phyloP scores from a whole-genome alignment of 805 yeast genomes.

The Nakazawaea anatomiae region DNA sequence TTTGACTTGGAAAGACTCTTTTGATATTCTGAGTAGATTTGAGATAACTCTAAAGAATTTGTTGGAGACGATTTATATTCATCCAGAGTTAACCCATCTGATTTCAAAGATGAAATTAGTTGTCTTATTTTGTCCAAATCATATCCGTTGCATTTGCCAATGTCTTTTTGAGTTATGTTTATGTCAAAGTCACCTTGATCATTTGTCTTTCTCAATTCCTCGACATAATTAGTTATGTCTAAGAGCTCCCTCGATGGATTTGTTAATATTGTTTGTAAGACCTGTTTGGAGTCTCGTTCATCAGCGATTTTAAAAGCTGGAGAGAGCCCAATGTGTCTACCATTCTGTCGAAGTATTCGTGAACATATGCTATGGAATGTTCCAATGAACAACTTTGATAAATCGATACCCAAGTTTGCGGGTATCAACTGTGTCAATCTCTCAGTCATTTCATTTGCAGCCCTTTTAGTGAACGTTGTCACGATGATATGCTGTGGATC shows the following conservation, averaged over 20 bases:
- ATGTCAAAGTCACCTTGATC: slow-evolving; percentile 12
- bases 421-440: slow-evolving; percentile 39
- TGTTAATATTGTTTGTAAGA: slow-evolving; percentile 36
- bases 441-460: slow-evolving; percentile 79
- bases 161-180: slow-evolving; percentile 8
- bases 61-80: slow-evolving; percentile 14
- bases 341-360: slow-evolving; percentile 50
- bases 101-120: slow-evolving; percentile 51
- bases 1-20: slow-evolving; percentile 32
- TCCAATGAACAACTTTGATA: slow-evolving; percentile 58
- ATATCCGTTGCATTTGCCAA: slow-evolving; percentile 22
- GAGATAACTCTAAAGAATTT: slow-evolving; percentile 13
- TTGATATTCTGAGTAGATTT: slow-evolving; percentile 51
- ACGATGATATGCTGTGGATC: slow-evolving; percentile 66
- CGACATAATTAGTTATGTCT: slow-evolving; percentile 13
- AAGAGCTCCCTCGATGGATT: slow-evolving; percentile 15
- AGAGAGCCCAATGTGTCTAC: slow-evolving; percentile 39
- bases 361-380: slow-evolving; percentile 87
- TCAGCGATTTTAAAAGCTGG: slow-evolving; percentile 51
- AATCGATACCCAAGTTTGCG: slow-evolving; percentile 20
- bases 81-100: slow-evolving; percentile 41
- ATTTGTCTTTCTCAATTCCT: slow-evolving; percentile 14
- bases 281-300: slow-evolving; percentile 49
- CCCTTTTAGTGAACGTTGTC: slow-evolving; percentile 90
- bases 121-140: slow-evolving; percentile 34